Evolutionary conservation across 106 monocot species (phyloP).

Genomic region (Alisma plantagoaquatica): DNA sequence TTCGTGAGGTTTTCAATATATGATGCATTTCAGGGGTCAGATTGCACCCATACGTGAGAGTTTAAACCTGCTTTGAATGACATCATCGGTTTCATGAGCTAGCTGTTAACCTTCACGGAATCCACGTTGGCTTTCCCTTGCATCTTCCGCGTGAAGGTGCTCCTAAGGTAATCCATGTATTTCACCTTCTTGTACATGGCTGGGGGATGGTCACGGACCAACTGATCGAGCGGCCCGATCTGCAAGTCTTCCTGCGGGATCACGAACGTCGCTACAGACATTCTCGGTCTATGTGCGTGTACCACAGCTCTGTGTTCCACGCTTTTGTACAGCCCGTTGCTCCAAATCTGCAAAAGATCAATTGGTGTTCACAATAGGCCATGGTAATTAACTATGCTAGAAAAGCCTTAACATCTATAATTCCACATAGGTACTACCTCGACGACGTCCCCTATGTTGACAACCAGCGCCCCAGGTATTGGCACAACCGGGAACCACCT

Average conservation of each 20-base stretch:
- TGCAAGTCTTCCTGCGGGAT: constrained; percentile 50
- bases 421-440: constrained; percentile 23
- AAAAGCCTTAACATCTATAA: too few species aligned
- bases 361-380: neutral
- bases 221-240: constrained; percentile 46
- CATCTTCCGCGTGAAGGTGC: constrained; percentile 43
- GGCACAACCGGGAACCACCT: constrained; percentile 45
- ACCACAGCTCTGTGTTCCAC: constrained; percentile 62
- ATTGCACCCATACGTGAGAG: too few species aligned
- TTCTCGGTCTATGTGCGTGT: constrained; percentile 18
- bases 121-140: constrained; percentile 62
- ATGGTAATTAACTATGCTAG: neutral
- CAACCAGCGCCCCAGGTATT: constrained; percentile 32
- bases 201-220: constrained; percentile 16
- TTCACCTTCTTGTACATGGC: constrained; percentile 39
- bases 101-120: constrained; percentile 40
- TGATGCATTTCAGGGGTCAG: too few species aligned
- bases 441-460: constrained; percentile 64
- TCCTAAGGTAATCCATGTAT: constrained; percentile 53
- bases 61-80: too few species aligned
- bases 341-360: constrained; percentile 28
- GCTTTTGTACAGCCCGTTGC: constrained; percentile 68
- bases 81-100: too few species aligned
- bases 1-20: too few species aligned
- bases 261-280: constrained; percentile 63